These are phyloP conservation scores for Hemileccinum impolitum DNA, from an alignment of 768 basidiomycete species.

Conservation along the genomic window DNA sequence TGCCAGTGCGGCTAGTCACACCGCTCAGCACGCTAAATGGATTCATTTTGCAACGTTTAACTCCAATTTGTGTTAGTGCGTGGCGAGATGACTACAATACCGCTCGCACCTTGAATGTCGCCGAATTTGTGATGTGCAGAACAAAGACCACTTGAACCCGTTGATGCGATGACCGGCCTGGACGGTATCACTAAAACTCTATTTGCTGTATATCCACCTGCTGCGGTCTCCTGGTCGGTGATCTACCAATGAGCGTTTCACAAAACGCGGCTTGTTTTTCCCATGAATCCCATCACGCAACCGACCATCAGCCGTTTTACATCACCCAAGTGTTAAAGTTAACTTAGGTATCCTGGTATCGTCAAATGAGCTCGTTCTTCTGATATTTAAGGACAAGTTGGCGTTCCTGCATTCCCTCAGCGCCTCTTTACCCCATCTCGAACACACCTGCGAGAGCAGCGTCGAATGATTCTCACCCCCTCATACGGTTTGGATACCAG, in stretches of 20 bases:
- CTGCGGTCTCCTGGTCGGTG: conserved; percentile 15
- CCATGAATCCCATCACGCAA: conserved; percentile 26
- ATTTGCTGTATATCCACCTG: conserved; percentile 21
- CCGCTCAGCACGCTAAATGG: neutral
- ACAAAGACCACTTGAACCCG: neutral
- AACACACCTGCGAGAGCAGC: conserved; percentile 16
- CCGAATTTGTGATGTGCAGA: conserved; percentile 1
- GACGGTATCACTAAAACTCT: conserved; percentile 30
- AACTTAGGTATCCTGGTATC: conserved; percentile 15
- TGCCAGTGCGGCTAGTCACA: no score
- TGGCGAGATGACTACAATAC: neutral
- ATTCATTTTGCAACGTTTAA: neutral
- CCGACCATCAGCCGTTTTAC: conserved; percentile 33
- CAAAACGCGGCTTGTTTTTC: conserved; percentile 15
- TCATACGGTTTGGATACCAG: conserved; percentile 17
- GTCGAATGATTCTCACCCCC: conserved; percentile 27
- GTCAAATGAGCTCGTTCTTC: conserved; percentile 14
- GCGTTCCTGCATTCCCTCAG: conserved; percentile 10
- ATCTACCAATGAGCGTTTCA: conserved; percentile 22
- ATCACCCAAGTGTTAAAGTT: conserved; percentile 33
- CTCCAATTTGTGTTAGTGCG: conserved; percentile 4
- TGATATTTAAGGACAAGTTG: conserved; percentile 31
- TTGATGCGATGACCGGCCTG: neutral
- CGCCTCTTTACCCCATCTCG: conserved; percentile 7
- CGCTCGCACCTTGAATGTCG: neutral